These are phyloP conservation scores for Psidium friedrichsthalianum DNA, from an alignment of 345 rosid genomes.

Conservation along the genomic window DNA sequence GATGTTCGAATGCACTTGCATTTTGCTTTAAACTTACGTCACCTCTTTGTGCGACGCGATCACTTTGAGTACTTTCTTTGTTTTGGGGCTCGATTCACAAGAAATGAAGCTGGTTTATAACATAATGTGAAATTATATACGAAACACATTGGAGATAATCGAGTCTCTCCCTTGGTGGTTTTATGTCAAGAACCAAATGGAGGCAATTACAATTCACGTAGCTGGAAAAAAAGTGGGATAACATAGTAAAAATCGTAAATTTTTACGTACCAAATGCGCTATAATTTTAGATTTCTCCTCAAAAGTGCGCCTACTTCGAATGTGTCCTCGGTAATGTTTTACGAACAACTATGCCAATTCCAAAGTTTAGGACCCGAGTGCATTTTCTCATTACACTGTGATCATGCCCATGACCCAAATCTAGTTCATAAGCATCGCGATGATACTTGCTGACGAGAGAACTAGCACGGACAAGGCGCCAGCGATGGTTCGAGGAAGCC, in stretches of 20 bases:
- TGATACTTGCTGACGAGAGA: neutral
- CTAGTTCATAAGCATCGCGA: neutral
- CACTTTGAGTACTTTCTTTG: neutral
- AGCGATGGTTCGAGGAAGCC: neutral
- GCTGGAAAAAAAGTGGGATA: neutral
- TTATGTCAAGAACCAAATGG: neutral
- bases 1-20: neutral
- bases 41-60: neutral
- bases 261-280: neutral
- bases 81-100: neutral
- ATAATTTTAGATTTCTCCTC: neutral
- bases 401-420: neutral
- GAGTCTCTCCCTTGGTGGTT: neutral
- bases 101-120: neutral
- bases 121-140: neutral
- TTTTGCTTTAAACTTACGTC: neutral
- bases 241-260: neutral
- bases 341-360: neutral
- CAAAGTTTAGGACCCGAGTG: neutral
- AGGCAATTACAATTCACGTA: neutral
- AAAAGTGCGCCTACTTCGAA: neutral
- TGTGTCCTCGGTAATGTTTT: neutral
- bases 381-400: neutral
- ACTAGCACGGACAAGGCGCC: neutral
- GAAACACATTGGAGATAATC: neutral